Evolutionary conservation across 2,329 filamentous ascomycete genomes (phyloP), one percentile per base, ranked within the genome.

Genomic region (Xylariaceae sp.): DNA sequence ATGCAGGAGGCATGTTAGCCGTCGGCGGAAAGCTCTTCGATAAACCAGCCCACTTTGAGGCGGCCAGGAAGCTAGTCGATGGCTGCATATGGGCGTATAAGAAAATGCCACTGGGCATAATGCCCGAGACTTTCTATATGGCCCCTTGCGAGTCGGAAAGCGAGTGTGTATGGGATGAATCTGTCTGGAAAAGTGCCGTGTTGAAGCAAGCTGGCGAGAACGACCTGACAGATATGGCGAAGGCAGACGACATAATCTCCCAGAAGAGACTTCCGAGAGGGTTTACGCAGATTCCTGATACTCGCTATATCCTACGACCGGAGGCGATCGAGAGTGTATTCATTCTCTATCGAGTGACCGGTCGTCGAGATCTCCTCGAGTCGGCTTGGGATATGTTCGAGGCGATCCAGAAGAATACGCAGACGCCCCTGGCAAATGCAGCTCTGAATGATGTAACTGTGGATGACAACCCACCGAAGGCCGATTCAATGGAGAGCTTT

Each of bases 51-150:
- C 74, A 83, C 52, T 69, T 83, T 7, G 73, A 76, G 10, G 63
- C 72, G 2, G 81, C 75, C 1, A 67, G 66, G 20, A 78, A 77
- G 61, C 75, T 83, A 3, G 74, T 78, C 2, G 74, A 80, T 4
- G 81, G 81, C 2, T 84, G 81, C 58, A 75, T 79, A n/a, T 81
- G 78, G 73, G 73, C 79, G 2, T 84, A 84, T 65, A 67, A 71
- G 20, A 70, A 74, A 0, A 79, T 79, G 51, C 73, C 75, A 12
- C 74, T 75, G 2, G 80, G 80, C 1, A 76, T 84, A 52, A 82
- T 82, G 79, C 80, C 81, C 0, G 81, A 84, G 65, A 73, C 72
- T 0, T 78, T 79, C 58, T 65, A 70, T 42, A 73, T 80, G 68
- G 62, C 73, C 2, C 69, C 74, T 2, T 82, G 80, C 55, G 54